phyloP scores from a whole-genome alignment of 495 filamentous ascomycete species.

The Hypoxylon intermedium region DNA sequence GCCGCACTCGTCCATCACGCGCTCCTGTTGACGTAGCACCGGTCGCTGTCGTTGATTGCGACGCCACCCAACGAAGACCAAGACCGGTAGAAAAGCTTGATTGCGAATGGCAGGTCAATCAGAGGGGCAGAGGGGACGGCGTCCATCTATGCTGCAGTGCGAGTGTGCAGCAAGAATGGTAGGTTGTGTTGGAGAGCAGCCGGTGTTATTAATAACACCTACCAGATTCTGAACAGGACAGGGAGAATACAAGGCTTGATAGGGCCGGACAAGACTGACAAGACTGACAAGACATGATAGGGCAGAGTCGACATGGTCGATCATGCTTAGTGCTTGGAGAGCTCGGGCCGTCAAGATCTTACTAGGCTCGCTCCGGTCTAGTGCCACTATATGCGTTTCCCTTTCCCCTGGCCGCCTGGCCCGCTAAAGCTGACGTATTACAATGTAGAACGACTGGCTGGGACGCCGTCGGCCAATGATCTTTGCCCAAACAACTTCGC shows the following conservation, averaged over 20 bases:
- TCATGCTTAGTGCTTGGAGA: constrained; percentile 6
- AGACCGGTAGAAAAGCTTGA: constrained; percentile 41
- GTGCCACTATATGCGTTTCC: neutral
- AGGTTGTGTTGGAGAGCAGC: constrained; percentile 11
- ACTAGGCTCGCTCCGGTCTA: constrained; percentile 15
- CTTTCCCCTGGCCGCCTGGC: constrained; percentile 1
- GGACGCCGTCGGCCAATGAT: constrained; percentile 15
- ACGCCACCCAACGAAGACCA: constrained; percentile 27
- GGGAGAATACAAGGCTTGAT: constrained; percentile 19
- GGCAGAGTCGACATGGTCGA: constrained; percentile 7
- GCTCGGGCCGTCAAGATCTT: constrained; percentile 27
- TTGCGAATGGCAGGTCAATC: constrained; percentile 34
- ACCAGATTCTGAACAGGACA: constrained; percentile 4
- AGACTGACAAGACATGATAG: constrained; percentile 23
- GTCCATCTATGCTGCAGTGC: constrained; percentile 11
- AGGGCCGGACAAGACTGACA: constrained; percentile 14
- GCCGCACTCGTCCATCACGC: constrained; percentile 37
- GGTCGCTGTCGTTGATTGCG: constrained; percentile 22
- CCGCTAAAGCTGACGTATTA: constrained; percentile 17
- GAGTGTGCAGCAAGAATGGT: neutral
- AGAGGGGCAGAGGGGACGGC: constrained; percentile 23
- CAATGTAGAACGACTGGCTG: constrained; percentile 16
- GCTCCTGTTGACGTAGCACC: constrained; percentile 29
- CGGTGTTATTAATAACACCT: constrained; percentile 34
- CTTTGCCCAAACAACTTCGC: constrained; percentile 15